Evolutionary conservation across 108 stramenopile species (phyloP).

Genomic region (Mediolabrus comicus): DNA sequence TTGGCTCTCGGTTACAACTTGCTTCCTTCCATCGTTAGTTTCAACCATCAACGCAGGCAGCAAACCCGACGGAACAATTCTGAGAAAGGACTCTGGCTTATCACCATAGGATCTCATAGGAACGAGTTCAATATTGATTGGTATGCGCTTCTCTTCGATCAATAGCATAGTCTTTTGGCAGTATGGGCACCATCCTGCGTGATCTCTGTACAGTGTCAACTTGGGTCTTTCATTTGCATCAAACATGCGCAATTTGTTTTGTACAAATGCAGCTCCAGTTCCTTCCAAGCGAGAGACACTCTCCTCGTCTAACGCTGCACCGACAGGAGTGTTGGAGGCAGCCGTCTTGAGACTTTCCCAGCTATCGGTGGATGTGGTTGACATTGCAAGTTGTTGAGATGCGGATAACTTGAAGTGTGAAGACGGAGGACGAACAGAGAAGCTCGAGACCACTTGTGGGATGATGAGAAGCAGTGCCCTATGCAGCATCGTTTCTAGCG

Average conservation of each 20-base stretch:
- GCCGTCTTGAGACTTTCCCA: slow-evolving; percentile 29
- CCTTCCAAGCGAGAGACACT: slow-evolving; percentile 51
- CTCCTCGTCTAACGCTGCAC: slow-evolving; percentile 66
- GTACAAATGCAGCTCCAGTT: slow-evolving; percentile 65
- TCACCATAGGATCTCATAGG: slow-evolving; percentile 94
- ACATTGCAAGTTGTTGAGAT: slow-evolving; percentile 11
- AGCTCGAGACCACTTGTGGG: no score
- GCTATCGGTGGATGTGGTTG: slow-evolving; percentile 18
- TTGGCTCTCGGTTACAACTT: slow-evolving; percentile 80
- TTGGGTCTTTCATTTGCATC: slow-evolving; percentile 44
- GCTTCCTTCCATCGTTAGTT: slow-evolving; percentile 54
- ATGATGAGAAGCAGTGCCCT: no score
- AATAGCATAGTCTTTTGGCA: slow-evolving; percentile 75
- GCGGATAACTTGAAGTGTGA: slow-evolving; percentile 8
- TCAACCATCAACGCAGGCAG: slow-evolving; percentile 88
- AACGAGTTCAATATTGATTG: slow-evolving; percentile 86
- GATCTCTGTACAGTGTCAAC: slow-evolving; percentile 76
- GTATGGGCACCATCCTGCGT: slow-evolving; percentile 70
- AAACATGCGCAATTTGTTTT: slow-evolving; percentile 75
- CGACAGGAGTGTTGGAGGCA: slow-evolving; percentile 52
- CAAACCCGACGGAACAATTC: slow-evolving; percentile 85
- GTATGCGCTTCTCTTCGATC: slow-evolving; percentile 91
- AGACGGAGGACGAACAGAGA: neutral
- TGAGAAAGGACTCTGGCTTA: slow-evolving; percentile 81
- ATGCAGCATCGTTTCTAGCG: no score